phyloP scores from a whole-genome alignment of 768 basidiomycete species.

The Rhodotorula toruloides region DNA sequence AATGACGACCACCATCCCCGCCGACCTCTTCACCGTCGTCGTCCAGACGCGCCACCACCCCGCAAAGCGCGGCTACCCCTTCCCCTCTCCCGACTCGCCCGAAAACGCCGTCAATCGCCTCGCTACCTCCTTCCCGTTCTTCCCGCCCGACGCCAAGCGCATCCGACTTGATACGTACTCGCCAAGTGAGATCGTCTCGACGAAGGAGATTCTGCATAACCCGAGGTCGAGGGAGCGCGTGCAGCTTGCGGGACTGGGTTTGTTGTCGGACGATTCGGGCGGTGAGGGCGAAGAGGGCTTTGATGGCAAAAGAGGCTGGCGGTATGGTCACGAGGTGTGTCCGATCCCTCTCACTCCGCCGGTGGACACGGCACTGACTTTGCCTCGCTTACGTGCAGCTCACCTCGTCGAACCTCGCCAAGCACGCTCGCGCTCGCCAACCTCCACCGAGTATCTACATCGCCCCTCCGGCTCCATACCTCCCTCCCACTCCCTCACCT shows the following conservation, averaged over 20 bases:
- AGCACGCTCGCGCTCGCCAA: neutral
- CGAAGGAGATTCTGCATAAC: neutral
- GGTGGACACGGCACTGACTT: neutral
- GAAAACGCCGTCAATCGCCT: neutral
- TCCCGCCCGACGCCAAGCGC: neutral
- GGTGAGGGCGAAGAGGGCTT: neutral
- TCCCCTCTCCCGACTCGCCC: neutral
- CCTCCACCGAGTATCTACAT: neutral
- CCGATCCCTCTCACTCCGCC: neutral
- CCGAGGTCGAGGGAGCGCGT: too few species aligned
- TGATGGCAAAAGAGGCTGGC: too few species aligned
- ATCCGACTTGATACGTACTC: neutral
- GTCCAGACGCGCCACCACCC: conserved; percentile 13
- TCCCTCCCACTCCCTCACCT: conserved; percentile 8
- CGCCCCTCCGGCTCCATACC: neutral
- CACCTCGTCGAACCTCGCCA: conserved; percentile 13
- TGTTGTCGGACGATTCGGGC: too few species aligned
- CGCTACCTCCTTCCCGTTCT: neutral
- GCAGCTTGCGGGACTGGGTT: too few species aligned
- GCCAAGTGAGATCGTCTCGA: conserved; percentile 12
- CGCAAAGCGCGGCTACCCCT: neutral
- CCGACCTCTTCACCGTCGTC: conserved; percentile 33
- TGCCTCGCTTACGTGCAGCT: neutral
- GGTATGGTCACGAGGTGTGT: neutral
- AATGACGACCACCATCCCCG: conserved; percentile 21